Evolutionary conservation across 805 yeast species (phyloP).

Genomic region (Starmerella powellii): DNA sequence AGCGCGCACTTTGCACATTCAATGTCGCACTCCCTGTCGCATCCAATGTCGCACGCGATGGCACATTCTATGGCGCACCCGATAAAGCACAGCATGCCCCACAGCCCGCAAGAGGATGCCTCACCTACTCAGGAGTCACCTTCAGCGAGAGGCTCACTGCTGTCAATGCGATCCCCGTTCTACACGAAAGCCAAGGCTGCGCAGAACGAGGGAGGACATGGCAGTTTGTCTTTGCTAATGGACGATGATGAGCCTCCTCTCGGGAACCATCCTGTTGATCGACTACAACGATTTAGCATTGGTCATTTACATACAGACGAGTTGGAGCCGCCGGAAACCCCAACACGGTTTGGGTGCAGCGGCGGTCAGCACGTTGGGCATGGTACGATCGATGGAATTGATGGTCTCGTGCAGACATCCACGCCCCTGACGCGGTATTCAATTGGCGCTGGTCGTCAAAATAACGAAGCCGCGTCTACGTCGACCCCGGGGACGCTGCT

Average conservation of each 20-base stretch:
- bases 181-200: too few species aligned
- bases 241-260: neutral
- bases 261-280: conserved; percentile 11
- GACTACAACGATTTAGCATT: conserved; percentile 18
- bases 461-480: conserved; percentile 20
- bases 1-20: neutral
- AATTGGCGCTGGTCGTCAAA: conserved; percentile 19
- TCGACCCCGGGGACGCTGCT: conserved; percentile 20
- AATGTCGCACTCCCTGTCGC: conserved; percentile 2
- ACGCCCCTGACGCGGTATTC: conserved; percentile 13
- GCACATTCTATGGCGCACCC: too few species aligned
- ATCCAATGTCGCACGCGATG: too few species aligned
- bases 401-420: conserved; percentile 9
- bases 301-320: conserved; percentile 9
- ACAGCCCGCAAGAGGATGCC: too few species aligned
- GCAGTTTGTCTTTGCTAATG: too few species aligned
- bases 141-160: too few species aligned
- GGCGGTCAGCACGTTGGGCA: neutral
- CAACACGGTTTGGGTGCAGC: conserved; percentile 12
- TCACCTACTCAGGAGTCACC: too few species aligned
- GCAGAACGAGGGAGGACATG: too few species aligned
- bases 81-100: too few species aligned
- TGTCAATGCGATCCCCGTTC: too few species aligned
- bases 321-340: conserved; percentile 18
- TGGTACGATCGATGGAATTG: too few species aligned